Base-by-base conservation (phyloP, 805 yeast genomes). In the Vanderwaltozyma tropicalis region DNA sequence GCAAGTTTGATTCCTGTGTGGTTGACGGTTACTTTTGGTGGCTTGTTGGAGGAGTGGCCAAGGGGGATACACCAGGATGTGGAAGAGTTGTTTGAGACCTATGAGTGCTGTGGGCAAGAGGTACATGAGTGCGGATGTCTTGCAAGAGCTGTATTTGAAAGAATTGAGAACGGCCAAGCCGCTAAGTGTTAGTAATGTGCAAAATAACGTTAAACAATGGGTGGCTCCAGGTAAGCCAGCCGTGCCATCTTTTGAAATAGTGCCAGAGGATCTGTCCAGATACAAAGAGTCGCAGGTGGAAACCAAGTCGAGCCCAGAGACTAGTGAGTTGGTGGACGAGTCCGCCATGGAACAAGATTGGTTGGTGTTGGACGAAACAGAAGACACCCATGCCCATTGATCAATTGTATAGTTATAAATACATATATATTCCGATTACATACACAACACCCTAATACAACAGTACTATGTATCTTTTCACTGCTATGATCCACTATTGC, bases 121-220 rank as follows among this genome's bases (percentile, higher is more conserved):
- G n/a, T 20, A 59, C 44, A 59, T 54, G 32, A 59, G 63, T 52
- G 49, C 49, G 44, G 66, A 88, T 72, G 69, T 82, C 59, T 64
- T 88, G 58, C 74, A 84, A 62, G 95, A 88, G 50, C 74, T 88
- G 52, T 88, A 88, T 71, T 67, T 89, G 58, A 77, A 74, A 62
- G 95, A 88, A 66, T 70, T 92, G 66, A 84, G 80, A 69, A 76
- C 77, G 45, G 88, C 84, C 78, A 86, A 87, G 10, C 19, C 31
- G 5, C 17, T 31, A 72, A 88, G 95, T 59, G 74, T 80, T 42
- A 77, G 86, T 43, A 59, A 66, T 81, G 41, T 76, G 82, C 42
- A 69, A 74, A 73, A 76, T 47, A 72, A 80, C 48, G 89, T 87
- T 50, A 78, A 80, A 66, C 76, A 82, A 52, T 92, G 95, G 92